Evolutionary conservation across 768 basidiomycete genomes (phyloP).

Genomic region (Tricholoma bakamatsutake): DNA sequence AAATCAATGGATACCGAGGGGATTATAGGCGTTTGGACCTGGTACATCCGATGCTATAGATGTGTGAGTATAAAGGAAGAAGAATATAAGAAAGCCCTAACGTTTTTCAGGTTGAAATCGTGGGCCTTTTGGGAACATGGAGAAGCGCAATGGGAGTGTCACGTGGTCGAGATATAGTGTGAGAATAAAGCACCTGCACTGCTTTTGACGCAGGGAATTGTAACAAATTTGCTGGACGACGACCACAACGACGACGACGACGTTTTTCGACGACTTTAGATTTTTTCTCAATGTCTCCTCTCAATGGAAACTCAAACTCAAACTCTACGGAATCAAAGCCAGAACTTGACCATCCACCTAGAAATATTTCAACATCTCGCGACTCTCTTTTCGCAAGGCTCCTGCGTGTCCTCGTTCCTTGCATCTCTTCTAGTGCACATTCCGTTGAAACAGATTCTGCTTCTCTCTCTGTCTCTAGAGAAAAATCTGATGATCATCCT

Average conservation of each 20-base stretch:
- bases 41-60: constrained; percentile 43
- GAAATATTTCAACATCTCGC: too few species aligned
- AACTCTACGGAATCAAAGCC: too few species aligned
- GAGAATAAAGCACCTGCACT: constrained; percentile 8
- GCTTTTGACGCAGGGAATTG: too few species aligned
- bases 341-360: too few species aligned
- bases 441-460: constrained; percentile 35
- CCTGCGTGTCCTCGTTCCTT: constrained; percentile 59
- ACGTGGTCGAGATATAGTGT: neutral
- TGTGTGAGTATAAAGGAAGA: neutral
- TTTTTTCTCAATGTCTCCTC: too few species aligned
- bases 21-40: constrained; percentile 44
- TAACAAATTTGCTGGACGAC: too few species aligned
- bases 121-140: constrained; percentile 44
- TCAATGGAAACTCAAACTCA: too few species aligned
- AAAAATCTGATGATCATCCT: constrained; percentile 6
- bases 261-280: too few species aligned
- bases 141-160: neutral
- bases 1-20: constrained; percentile 25
- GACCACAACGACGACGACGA: too few species aligned
- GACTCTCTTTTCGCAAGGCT: constrained; percentile 57
- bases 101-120: constrained; percentile 38
- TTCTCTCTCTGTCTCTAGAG: constrained; percentile 19
- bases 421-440: constrained; percentile 46
- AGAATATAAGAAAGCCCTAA: constrained; percentile 13